phyloP scores from a whole-genome alignment of 306 rosid genomes.

The Trichosanthes truncata region DNA sequence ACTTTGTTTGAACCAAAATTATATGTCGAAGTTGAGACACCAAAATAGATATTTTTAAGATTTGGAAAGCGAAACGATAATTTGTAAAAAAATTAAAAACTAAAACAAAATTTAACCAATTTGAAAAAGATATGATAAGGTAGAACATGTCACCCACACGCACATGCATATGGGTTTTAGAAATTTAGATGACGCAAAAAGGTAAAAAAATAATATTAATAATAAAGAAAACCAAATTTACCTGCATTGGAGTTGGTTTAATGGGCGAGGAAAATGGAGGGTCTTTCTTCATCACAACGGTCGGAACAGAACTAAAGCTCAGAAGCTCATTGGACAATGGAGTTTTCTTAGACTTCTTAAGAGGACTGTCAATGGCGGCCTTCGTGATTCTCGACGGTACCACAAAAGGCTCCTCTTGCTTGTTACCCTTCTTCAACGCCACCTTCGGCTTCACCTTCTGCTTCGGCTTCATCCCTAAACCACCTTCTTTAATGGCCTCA shows the following conservation, averaged over 20 bases:
- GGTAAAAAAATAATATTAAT: neutral
- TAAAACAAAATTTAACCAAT: neutral
- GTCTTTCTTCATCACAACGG: slow-evolving; percentile 31
- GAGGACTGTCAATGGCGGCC: slow-evolving; percentile 16
- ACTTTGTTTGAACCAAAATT: neutral
- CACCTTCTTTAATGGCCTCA: slow-evolving; percentile 10
- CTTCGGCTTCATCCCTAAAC: slow-evolving; percentile 6
- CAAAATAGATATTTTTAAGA: too few species aligned
- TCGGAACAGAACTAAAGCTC: slow-evolving; percentile 32
- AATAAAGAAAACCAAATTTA: neutral
- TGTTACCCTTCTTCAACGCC: slow-evolving; percentile 32
- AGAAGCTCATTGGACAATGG: slow-evolving; percentile 42
- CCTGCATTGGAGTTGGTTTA: slow-evolving; percentile 35
- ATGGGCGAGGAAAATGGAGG: slow-evolving; percentile 20
- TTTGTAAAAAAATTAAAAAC: too few species aligned
- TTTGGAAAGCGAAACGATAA: too few species aligned
- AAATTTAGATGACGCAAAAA: neutral
- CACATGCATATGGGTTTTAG: neutral
- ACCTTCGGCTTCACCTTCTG: slow-evolving; percentile 18
- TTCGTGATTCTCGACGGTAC: slow-evolving; percentile 35
- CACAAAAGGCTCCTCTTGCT: slow-evolving; percentile 66
- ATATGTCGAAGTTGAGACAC: neutral
- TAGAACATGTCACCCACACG: too few species aligned
- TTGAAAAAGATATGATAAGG: neutral
- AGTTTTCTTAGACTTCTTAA: slow-evolving; percentile 41